phyloP scores from a whole-genome alignment of 2,329 filamentous ascomycete species.

The Thielaviopsis populi region DNA sequence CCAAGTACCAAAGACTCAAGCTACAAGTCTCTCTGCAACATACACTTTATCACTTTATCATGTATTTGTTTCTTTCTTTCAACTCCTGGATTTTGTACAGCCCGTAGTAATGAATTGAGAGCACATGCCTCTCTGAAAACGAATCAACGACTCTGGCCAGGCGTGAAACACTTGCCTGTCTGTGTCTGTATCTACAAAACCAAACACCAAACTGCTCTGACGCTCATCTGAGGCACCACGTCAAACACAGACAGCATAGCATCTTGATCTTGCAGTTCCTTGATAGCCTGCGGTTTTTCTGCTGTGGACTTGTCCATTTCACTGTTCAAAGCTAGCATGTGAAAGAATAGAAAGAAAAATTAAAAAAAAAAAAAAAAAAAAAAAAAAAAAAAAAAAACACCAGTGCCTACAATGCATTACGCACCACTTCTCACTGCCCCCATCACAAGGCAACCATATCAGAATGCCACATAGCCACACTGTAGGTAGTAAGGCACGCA shows the following conservation, averaged over 20 bases:
- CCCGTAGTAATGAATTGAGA: too few relatives aligned
- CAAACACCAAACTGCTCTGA: conserved; percentile 9
- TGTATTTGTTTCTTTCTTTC: too few relatives aligned
- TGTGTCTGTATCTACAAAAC: neutral
- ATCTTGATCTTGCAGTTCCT: neutral
- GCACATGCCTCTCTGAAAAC: neutral
- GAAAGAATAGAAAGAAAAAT: too few relatives aligned
- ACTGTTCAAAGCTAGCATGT: too few relatives aligned
- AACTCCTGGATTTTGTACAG: too few relatives aligned
- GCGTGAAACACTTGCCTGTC: neutral
- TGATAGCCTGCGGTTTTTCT: neutral
- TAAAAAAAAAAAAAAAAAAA: too few relatives aligned
- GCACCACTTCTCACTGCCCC: neutral
- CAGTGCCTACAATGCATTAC: neutral
- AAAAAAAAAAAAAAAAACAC: neutral
- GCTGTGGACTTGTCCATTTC: too few relatives aligned
- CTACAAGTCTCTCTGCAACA: neutral
- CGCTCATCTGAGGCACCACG: conserved; percentile 9
- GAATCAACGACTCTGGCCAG: neutral
- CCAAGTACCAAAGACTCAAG: neutral
- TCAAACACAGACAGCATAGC: neutral
- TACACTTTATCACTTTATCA: too few relatives aligned
- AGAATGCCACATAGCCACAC: neutral
- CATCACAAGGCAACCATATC: neutral
- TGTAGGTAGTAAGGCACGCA: too few relatives aligned